phyloP scores from a whole-genome alignment of 306 rosid genomes.

The Cucumis hystrix region DNA sequence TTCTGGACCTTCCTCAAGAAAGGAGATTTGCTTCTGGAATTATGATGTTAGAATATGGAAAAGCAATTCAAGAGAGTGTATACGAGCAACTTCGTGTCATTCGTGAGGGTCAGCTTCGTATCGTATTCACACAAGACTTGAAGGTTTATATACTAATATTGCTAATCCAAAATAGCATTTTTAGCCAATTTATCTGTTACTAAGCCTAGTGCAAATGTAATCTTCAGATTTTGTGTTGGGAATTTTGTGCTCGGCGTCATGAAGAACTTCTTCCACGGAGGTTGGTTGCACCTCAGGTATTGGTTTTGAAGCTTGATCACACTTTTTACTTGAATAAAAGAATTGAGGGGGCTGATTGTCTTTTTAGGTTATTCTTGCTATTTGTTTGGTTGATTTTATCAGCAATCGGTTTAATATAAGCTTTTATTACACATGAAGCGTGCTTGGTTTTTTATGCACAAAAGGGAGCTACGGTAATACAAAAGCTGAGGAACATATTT shows the following conservation, averaged over 20 bases:
- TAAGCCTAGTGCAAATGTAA: neutral
- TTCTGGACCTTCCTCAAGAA: conserved; percentile 85
- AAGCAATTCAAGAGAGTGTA: conserved; percentile 92
- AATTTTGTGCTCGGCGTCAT: conserved; percentile 85
- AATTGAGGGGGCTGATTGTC: neutral
- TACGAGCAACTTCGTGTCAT: conserved; percentile 96
- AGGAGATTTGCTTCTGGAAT: conserved; percentile 51
- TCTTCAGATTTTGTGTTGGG: conserved; percentile 79
- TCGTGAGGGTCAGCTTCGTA: conserved; percentile 96
- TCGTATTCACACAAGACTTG: conserved; percentile 67
- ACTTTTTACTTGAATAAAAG: neutral
- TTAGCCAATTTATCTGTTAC: conserved; percentile 1
- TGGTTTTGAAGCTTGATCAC: neutral
- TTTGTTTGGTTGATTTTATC: neutral
- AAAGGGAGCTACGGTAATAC: neutral
- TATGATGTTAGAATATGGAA: conserved; percentile 84
- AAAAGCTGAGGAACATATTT: neutral
- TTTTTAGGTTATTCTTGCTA: neutral
- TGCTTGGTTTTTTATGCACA: neutral
- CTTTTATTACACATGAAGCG: neutral
- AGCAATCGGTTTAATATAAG: neutral
- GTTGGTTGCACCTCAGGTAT: conserved; percentile 94
- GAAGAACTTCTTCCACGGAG: conserved; percentile 98
- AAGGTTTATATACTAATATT: conserved; percentile 36
- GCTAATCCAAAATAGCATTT: neutral